Percentiles rank a stretch among this genome's conserved stretches.
Evolutionary conservation across 306 rosid species (phyloP).

Genomic region (Cucumis hystrix): DNA sequence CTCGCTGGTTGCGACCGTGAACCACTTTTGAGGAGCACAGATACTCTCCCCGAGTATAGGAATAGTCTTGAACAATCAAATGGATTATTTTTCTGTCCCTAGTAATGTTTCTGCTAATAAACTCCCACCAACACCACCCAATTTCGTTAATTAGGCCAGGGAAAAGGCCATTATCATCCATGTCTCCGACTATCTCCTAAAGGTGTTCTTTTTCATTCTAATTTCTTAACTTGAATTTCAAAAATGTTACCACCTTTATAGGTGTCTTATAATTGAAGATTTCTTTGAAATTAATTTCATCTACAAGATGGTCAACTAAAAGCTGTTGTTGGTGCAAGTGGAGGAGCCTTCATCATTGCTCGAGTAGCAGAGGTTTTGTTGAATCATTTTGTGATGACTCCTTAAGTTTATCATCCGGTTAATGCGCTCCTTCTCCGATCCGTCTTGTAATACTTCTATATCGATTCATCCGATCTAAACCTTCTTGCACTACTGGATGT

Average conservation of each 20-base stretch:
- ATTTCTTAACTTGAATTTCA: not conserved
- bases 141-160: conserved; percentile 58
- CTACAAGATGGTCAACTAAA: conserved; percentile 41
- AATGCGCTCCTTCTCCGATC: too few species aligned
- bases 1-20: conserved; percentile 62
- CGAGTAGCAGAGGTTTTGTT: too few species aligned
- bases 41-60: conserved; percentile 65
- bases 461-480: too few species aligned
- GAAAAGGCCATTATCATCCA: conserved; percentile 71
- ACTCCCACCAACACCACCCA: conserved; percentile 57
- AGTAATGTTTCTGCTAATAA: conserved; percentile 24
- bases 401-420: too few species aligned
- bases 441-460: too few species aligned
- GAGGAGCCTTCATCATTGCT: conserved; percentile 45
- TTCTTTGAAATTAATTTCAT: not conserved
- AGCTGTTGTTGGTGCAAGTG: conserved; percentile 78
- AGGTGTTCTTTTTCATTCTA: conserved; percentile 22
- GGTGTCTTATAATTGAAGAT: not conserved
- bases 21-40: conserved; percentile 50
- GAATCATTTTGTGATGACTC: too few species aligned
- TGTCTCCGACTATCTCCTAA: conserved; percentile 76
- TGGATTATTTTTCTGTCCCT: conserved; percentile 79
- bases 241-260: not conserved
- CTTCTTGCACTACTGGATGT: too few species aligned
- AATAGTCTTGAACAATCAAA: conserved; percentile 74